Percentiles rank a stretch among this genome's conserved stretches.
Evolutionary conservation across 352 stramenopile species (phyloP).

Genomic region (Globisporangium rhizosaccharum): DNA sequence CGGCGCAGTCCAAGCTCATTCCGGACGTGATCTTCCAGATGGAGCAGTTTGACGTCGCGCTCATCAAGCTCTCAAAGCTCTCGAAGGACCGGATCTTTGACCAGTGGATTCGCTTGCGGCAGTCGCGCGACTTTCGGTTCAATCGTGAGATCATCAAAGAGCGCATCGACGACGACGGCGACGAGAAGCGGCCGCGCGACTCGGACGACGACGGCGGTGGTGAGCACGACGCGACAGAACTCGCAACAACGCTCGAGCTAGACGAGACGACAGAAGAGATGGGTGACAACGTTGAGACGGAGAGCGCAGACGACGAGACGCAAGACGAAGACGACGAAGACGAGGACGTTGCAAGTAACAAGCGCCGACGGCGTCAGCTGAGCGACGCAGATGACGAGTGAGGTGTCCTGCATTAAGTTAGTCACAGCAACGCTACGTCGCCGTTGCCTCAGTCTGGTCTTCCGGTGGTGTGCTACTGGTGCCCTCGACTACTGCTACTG

Average conservation of each 20-base stretch:
- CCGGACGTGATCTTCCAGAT: conserved; percentile 63
- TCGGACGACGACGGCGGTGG: conserved; percentile 15
- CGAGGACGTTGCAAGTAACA: neutral
- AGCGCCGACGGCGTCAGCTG: conserved; percentile 3
- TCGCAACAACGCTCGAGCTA: conserved; percentile 4
- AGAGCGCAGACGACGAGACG: conserved; percentile 13
- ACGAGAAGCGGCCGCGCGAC: conserved; percentile 11
- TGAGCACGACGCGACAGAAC: conserved; percentile 10
- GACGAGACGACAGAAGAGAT: conserved; percentile 9
- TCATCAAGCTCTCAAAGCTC: conserved; percentile 65
- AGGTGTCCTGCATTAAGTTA: conserved; percentile 5
- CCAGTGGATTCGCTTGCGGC: conserved; percentile 41
- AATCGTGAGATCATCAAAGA: conserved; percentile 33
- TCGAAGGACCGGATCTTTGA: conserved; percentile 50
- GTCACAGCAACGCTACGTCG: neutral
- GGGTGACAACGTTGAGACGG: conserved; percentile 10
- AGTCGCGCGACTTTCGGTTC: conserved; percentile 48
- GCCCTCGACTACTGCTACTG: neutral
- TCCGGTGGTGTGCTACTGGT: neutral
- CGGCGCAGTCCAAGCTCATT: conserved; percentile 46
- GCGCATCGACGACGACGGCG: conserved; percentile 16
- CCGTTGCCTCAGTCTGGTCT: neutral
- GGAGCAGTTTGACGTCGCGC: conserved; percentile 57
- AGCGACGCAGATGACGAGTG: conserved; percentile 1
- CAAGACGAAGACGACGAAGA: conserved; percentile 7